Percentiles rank a stretch among this genome's conserved stretches.
phyloP scores from a whole-genome alignment of 495 filamentous ascomycete species.

The Pseudevernia furfuracea region DNA sequence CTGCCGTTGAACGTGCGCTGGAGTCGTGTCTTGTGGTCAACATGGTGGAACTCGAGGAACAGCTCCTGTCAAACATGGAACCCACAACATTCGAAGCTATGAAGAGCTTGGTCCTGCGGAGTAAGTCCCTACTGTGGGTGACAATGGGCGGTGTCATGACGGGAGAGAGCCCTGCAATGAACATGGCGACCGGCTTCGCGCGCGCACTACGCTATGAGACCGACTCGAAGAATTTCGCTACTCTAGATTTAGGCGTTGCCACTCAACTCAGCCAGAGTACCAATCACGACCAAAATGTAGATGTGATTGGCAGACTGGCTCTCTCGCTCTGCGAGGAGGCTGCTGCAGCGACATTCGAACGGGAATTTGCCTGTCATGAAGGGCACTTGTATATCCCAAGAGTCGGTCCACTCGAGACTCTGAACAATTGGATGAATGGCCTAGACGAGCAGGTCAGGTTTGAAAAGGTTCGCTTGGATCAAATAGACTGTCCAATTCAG shows the following conservation, averaged over 20 bases:
- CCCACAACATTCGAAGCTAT: background rate
- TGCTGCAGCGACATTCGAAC: background rate
- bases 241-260: background rate
- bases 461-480: background rate
- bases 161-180: constrained; percentile 1
- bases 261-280: background rate
- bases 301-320: background rate
- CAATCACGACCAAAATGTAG: background rate
- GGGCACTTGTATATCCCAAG: constrained; percentile 17
- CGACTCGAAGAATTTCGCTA: constrained; percentile 1
- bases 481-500: background rate
- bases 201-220: constrained; percentile 7
- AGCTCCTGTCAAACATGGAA: constrained; percentile 2
- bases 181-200: background rate
- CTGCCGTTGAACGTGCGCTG: constrained; percentile 2
- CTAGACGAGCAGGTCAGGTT: no score
- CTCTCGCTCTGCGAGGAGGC: background rate
- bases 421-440: constrained; percentile 1
- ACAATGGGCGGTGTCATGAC: background rate
- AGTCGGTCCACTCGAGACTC: background rate
- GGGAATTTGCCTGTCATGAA: constrained; percentile 6
- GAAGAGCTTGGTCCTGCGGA: background rate
- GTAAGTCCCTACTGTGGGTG: constrained; percentile 2
- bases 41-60: constrained; percentile 2
- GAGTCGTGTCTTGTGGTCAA: constrained; percentile 22